Conservation (phyloP, 1,139 yeast species). For the Hyphopichia khmerensis region DNA sequence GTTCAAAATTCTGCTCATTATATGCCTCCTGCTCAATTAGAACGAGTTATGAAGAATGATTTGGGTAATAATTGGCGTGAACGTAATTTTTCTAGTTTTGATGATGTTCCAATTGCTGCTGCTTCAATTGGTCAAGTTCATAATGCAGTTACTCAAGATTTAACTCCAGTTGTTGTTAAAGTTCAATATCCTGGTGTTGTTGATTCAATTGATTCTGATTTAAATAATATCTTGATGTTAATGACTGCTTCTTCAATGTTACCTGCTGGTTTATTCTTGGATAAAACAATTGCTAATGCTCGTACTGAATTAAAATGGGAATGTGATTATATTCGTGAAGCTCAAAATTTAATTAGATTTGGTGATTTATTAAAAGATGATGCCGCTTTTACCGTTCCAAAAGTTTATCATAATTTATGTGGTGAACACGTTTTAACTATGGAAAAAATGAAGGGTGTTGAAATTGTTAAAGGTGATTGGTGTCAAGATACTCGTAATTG, state of each 20-base stretch:
- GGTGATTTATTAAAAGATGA: slow-evolving; percentile 61
- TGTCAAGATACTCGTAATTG: slow-evolving; percentile 72
- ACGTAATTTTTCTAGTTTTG: slow-evolving; percentile 66
- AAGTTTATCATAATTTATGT: slow-evolving; percentile 72
- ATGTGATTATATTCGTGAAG: slow-evolving; percentile 92
- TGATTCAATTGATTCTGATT: slow-evolving; percentile 87
- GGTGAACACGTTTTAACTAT: slow-evolving; percentile 86
- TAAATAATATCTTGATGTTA: slow-evolving; percentile 77
- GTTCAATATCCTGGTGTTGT: slow-evolving; percentile 99
- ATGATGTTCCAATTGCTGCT: slow-evolving; percentile 92
- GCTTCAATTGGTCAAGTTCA: slow-evolving; percentile 98
- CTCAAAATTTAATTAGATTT: slow-evolving; percentile 72
- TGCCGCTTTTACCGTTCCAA: slow-evolving; percentile 74
- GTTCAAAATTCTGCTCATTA: slow-evolving; percentile 95
- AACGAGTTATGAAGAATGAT: slow-evolving; percentile 68
- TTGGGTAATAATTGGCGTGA: slow-evolving; percentile 80
- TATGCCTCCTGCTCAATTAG: slow-evolving; percentile 92
- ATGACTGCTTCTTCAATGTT: slow-evolving; percentile 82
- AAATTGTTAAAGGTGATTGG: slow-evolving; percentile 77
- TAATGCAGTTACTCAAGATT: slow-evolving; percentile 65
- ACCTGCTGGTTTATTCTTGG: slow-evolving; percentile 91
- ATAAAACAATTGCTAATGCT: slow-evolving; percentile 90
- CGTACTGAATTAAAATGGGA: slow-evolving; percentile 95
- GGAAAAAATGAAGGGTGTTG: slow-evolving; percentile 83
- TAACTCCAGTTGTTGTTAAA: slow-evolving; percentile 86